Evolutionary conservation across 1,139 yeast species (phyloP).

Genomic region (Arxiozyma bovina): DNA sequence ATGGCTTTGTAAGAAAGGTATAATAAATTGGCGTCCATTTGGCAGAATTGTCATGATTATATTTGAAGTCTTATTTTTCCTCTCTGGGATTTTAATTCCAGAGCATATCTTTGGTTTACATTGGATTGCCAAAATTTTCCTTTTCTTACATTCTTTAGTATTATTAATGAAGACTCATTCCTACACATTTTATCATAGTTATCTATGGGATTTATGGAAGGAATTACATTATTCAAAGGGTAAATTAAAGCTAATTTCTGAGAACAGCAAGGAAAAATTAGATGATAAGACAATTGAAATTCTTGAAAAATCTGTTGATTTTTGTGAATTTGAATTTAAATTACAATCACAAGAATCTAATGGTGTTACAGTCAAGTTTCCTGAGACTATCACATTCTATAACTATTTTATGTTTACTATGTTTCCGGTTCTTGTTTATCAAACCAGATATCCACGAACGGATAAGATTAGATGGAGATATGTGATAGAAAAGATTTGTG

Average conservation of each 20-base stretch:
- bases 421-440: constrained; percentile 87
- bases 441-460: constrained; percentile 73
- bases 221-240: constrained; percentile 46
- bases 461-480: constrained; percentile 58
- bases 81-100: constrained; percentile 42
- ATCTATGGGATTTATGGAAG: constrained; percentile 54
- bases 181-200: constrained; percentile 79
- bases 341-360: constrained; percentile 17
- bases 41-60: constrained; percentile 56
- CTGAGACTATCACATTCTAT: constrained; percentile 53
- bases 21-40: constrained; percentile 46
- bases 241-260: constrained; percentile 20
- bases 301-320: constrained; percentile 42
- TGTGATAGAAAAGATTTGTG: constrained; percentile 60
- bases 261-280: constrained; percentile 24
- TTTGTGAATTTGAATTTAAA: constrained; percentile 54
- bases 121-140: constrained; percentile 82
- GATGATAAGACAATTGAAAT: constrained; percentile 52
- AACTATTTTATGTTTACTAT: constrained; percentile 72
- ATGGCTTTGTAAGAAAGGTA: constrained; percentile 35
- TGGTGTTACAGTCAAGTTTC: constrained; percentile 38
- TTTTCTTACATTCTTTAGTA: constrained; percentile 72
- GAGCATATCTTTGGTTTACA: constrained; percentile 44
- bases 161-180: constrained; percentile 89
- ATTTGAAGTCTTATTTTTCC: constrained; percentile 46